phyloP scores from a whole-genome alignment of 2,329 filamentous ascomycete species.

The Colletotrichum graminicola region DNA sequence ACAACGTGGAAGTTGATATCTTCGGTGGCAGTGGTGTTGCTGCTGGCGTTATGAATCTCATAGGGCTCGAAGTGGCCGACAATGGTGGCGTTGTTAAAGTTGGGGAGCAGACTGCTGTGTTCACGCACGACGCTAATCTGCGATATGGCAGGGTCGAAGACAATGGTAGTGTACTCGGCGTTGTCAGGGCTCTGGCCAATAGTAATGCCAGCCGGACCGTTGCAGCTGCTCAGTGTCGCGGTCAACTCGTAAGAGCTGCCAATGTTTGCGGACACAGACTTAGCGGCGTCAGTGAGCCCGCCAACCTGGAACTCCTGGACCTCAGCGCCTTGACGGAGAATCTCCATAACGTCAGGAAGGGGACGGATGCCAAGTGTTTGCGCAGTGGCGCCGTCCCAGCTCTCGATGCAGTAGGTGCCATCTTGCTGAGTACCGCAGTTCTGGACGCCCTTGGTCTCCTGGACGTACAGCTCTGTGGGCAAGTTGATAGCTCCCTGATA shows the following conservation, averaged over 20 bases:
- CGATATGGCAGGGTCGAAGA: conserved; percentile 32
- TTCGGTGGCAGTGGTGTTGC: conserved; percentile 17
- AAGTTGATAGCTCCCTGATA: conserved; percentile 41
- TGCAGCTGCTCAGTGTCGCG: conserved; percentile 34
- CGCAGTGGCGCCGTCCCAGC: conserved; percentile 28
- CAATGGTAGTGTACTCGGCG: conserved; percentile 37
- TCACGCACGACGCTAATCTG: conserved; percentile 38
- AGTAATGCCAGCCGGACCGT: conserved; percentile 35
- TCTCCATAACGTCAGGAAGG: conserved; percentile 36
- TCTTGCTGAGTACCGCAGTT: conserved; percentile 40
- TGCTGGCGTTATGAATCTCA: conserved; percentile 8
- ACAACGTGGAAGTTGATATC: conserved; percentile 40
- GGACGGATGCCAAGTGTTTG: conserved; percentile 42
- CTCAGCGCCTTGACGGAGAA: conserved; percentile 38
- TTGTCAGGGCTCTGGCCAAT: conserved; percentile 41
- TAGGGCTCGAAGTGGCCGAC: conserved; percentile 41
- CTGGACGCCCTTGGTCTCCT: conserved; percentile 38
- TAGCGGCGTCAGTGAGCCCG: conserved; percentile 22
- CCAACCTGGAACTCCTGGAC: conserved; percentile 28
- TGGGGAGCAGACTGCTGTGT: conserved; percentile 40
- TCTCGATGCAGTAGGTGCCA: conserved; percentile 37
- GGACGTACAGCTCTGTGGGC: conserved; percentile 40
- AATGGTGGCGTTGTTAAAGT: conserved; percentile 41
- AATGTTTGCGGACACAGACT: conserved; percentile 22
- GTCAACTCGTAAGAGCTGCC: conserved; percentile 41